Evolutionary conservation across 1,139 yeast species (phyloP).

Genomic region (Entelexis paramagnoliae): DNA sequence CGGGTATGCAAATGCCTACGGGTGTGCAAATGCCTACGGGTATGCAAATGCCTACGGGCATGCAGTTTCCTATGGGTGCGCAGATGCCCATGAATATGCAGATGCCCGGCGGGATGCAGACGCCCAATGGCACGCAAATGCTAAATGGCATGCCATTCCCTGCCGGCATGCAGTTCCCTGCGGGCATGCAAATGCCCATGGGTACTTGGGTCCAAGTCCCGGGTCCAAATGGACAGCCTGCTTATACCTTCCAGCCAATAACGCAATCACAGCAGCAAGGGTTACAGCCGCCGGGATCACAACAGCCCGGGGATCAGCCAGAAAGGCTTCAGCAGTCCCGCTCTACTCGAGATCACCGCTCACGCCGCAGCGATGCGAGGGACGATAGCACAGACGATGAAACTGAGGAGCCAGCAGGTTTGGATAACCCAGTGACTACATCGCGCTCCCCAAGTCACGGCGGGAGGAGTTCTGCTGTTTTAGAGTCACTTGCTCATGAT

Average conservation of each 20-base stretch:
- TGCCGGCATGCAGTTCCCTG: not conserved
- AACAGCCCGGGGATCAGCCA: too few species aligned
- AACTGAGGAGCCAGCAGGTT: not conserved
- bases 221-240: slow-evolving; percentile 3
- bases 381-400: not conserved
- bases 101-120: not conserved
- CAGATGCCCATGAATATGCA: not conserved
- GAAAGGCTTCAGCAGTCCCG: too few species aligned
- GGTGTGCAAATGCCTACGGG: not conserved
- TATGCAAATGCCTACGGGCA: not conserved
- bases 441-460: too few species aligned
- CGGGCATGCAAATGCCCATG: not conserved
- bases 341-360: not conserved
- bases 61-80: not conserved
- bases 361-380: not conserved
- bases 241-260: not conserved
- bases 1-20: not conserved
- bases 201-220: not conserved
- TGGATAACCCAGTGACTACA: not conserved
- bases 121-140: not conserved
- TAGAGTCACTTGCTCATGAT: not conserved
- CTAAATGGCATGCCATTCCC: not conserved
- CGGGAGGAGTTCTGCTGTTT: not conserved
- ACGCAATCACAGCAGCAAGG: not conserved
- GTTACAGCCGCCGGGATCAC: not conserved